Percentiles rank a stretch among this genome's conserved stretches.
Conservation (phyloP, 2,329 filamentous ascomycete species). For the Cryphonectria radicalis region DNA sequence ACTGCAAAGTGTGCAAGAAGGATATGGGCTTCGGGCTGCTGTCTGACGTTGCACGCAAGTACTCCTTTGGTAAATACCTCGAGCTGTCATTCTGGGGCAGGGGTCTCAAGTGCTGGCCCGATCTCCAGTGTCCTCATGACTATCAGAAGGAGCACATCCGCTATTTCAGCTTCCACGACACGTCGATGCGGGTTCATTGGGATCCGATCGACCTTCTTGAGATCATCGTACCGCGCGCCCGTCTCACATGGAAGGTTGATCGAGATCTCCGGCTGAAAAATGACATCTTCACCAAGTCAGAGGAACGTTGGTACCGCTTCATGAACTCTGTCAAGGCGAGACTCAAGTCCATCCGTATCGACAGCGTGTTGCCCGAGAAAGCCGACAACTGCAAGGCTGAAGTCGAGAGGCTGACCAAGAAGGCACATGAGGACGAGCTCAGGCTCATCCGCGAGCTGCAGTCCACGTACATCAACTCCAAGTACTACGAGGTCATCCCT, state of each 20-base stretch:
- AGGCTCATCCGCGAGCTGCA: constrained; percentile 78
- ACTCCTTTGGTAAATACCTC: constrained; percentile 98
- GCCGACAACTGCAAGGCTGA: constrained; percentile 80
- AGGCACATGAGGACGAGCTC: constrained; percentile 81
- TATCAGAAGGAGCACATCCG: constrained; percentile 90
- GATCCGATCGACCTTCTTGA: constrained; percentile 92
- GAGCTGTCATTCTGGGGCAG: constrained; percentile 96
- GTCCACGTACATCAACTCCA: constrained; percentile 88
- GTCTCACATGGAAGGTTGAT: constrained; percentile 97
- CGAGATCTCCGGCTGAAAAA: constrained; percentile 93
- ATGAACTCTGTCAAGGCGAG: constrained; percentile 84
- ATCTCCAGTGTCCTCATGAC: constrained; percentile 81
- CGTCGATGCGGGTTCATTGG: constrained; percentile 87
- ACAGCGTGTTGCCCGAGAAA: constrained; percentile 88
- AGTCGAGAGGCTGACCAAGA: constrained; percentile 76
- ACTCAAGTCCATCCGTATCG: constrained; percentile 85
- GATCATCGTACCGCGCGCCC: constrained; percentile 86
- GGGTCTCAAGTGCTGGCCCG: constrained; percentile 73
- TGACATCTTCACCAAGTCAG: constrained; percentile 80
- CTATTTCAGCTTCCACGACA: constrained; percentile 88
- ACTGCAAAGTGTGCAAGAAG: constrained; percentile 87
- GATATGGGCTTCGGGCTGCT: constrained; percentile 89
- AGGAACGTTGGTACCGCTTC: constrained; percentile 83
- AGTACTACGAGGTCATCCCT: constrained; percentile 96
- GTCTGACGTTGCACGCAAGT: constrained; percentile 95